Conservation (phyloP, 768 basidiomycete species). For the Boletus subparvulus region DNA sequence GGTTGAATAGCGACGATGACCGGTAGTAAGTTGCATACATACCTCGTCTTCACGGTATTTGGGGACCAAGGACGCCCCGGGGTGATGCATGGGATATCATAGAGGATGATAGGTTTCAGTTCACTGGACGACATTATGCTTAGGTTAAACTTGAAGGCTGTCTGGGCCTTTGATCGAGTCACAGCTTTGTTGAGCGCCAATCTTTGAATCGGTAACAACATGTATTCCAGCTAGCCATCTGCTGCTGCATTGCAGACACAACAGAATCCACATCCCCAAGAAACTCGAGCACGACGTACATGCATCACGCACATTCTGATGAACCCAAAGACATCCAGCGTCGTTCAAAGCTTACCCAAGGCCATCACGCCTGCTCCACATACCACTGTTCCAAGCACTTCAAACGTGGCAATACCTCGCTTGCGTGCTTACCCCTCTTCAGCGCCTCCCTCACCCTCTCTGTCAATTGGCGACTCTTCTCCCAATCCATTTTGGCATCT, state of each 20-base stretch:
- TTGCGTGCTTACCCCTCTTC: conserved; percentile 15
- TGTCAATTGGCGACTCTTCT: conserved; percentile 25
- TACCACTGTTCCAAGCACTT: conserved; percentile 22
- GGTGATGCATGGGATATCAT: conserved; percentile 35
- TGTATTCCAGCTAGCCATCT: background rate
- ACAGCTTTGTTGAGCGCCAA: background rate
- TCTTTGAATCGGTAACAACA: background rate
- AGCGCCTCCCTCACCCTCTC: conserved; percentile 23
- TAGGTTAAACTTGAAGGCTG: no score
- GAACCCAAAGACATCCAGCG: background rate
- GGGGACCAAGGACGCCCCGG: conserved; percentile 38
- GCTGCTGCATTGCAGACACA: no score
- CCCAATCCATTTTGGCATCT: conserved; percentile 26
- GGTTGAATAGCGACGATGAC: no score
- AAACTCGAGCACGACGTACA: no score
- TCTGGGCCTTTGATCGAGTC: no score
- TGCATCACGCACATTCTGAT: no score
- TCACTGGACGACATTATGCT: conserved; percentile 7
- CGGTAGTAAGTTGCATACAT: no score
- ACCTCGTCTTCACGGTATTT: conserved; percentile 26
- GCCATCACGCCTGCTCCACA: background rate
- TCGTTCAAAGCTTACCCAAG: background rate
- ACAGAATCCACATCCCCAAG: no score
- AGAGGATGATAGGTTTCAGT: conserved; percentile 31
- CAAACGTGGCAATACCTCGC: conserved; percentile 30